phyloP scores from a whole-genome alignment of 2,329 filamentous ascomycete species.

The Colletotrichum australisinense region DNA sequence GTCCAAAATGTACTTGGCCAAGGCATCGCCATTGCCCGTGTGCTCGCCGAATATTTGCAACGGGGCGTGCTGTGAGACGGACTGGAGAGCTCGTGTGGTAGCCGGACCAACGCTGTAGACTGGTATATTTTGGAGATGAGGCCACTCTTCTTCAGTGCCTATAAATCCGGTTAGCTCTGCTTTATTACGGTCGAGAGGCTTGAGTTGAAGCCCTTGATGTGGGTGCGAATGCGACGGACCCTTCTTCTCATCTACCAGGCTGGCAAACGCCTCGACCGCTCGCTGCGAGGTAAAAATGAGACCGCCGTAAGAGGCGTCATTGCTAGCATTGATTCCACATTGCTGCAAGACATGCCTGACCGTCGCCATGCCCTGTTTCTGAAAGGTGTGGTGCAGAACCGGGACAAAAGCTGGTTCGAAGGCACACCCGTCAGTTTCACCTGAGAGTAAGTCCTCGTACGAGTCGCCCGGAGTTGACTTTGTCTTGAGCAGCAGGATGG shows the following conservation, averaged over 20 bases:
- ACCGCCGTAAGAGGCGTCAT: slow-evolving; percentile 71
- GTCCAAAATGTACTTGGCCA: slow-evolving; percentile 81
- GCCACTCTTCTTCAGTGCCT: slow-evolving; percentile 52
- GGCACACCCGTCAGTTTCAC: slow-evolving; percentile 48
- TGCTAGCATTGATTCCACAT: slow-evolving; percentile 50
- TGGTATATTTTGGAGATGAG: slow-evolving; percentile 66
- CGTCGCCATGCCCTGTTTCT: slow-evolving; percentile 65
- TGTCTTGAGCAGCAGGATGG: slow-evolving; percentile 82
- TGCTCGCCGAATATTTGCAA: slow-evolving; percentile 81
- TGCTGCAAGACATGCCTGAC: slow-evolving; percentile 63
- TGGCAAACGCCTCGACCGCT: slow-evolving; percentile 81
- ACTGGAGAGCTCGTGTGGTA: slow-evolving; percentile 78
- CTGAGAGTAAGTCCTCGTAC: slow-evolving; percentile 76
- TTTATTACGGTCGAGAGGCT: background rate
- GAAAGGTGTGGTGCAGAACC: slow-evolving; percentile 78
- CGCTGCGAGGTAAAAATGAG: slow-evolving; percentile 87
- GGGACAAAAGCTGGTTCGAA: slow-evolving; percentile 80
- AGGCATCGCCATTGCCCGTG: slow-evolving; percentile 84
- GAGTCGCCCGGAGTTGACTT: slow-evolving; percentile 77
- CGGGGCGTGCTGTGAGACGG: slow-evolving; percentile 60
- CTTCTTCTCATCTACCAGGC: slow-evolving; percentile 67
- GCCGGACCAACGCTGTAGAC: slow-evolving; percentile 86
- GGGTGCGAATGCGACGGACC: slow-evolving; percentile 47
- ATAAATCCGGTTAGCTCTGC: slow-evolving; percentile 13
- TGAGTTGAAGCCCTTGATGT: background rate